Conservation (phyloP, 2,329 filamentous ascomycete species). For the Fusarium sp. region DNA sequence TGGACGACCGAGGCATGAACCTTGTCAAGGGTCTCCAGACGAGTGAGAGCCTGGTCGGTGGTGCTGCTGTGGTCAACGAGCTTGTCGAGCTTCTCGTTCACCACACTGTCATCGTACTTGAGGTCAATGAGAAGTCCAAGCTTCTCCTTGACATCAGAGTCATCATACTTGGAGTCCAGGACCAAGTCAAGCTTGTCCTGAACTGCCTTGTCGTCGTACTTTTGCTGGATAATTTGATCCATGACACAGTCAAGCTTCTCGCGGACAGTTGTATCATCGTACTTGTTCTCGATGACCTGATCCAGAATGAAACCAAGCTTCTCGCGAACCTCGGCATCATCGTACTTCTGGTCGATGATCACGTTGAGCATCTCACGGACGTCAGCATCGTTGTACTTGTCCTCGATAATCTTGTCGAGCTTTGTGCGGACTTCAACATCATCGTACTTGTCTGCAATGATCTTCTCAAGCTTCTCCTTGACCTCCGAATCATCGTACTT, state of each 20-base stretch:
- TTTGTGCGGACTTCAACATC: conserved; percentile 59
- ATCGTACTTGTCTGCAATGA: conserved; percentile 75
- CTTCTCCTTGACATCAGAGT: conserved; percentile 48
- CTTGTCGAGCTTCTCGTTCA: conserved; percentile 56
- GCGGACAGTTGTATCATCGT: conserved; percentile 47
- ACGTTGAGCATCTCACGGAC: conserved; percentile 40
- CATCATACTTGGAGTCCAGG: conserved; percentile 49
- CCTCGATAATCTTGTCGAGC: conserved; percentile 57
- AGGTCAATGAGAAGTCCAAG: conserved; percentile 44
- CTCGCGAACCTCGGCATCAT: conserved; percentile 45
- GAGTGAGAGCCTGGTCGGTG: conserved; percentile 76
- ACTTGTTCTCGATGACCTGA: conserved; percentile 43
- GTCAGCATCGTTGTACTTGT: conserved; percentile 42
- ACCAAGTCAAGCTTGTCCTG: conserved; percentile 58
- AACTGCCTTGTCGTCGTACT: conserved; percentile 63
- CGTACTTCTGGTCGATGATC: conserved; percentile 51
- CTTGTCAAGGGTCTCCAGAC: conserved; percentile 86
- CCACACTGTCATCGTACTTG: conserved; percentile 63
- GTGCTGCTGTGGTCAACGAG: conserved; percentile 74
- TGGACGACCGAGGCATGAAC: conserved; percentile 89
- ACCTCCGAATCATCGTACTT: conserved; percentile 68
- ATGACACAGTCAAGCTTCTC: conserved; percentile 33
- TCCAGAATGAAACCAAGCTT: conserved; percentile 33
- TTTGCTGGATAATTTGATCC: conserved; percentile 35
- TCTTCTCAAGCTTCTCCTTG: conserved; percentile 52